Base-by-base conservation (phyloP, 495 filamentous ascomycete genomes). In the Podospora anserina region DNA sequence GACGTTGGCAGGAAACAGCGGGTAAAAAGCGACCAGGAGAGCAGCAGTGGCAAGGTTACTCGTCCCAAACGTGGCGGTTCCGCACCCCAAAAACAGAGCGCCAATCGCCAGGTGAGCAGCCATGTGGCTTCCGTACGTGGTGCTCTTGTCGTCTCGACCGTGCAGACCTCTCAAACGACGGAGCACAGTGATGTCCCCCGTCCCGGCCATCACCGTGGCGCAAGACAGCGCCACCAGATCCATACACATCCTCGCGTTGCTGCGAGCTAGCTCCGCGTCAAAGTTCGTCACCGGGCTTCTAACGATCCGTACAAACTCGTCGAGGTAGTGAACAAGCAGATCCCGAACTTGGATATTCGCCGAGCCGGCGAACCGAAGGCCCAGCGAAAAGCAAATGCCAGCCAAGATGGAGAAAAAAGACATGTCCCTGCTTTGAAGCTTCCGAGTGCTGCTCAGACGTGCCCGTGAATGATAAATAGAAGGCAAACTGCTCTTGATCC, bases 131-230 rank as follows among this genome's bases (percentile, higher is more conserved):
- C 95, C 95, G 73, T 96, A 99, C 0, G 93, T 88, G 2, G 90
- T 94, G 63, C 94, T 92, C 3, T 86, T 76, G 66, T 97, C 91
- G 61, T 92, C 87, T n/a, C 94, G 88, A 18, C 93, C 94, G 72
- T 98, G 95, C 49, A 97, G 86, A 30, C 88, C 88, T 4, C 95
- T 89, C 27, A 99, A 84, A 16, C 94, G 87, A n/a, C 96, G 88
- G 75, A 98, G 92, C n/a, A 97, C 87, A 16, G 83, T 77, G 19
- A 99, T 80, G 75, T 99, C 96, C 34, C 95, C 96, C 2, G 91
- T 97, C 15, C 95, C 95, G 18, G 95, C 93, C 94, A 97, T 97
- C 49, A 97, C 92, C 5, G 88, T 92, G 2, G 93, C 88, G n/a
- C 86, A 85, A 53, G 92, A 88, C 3, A 99, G 83, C 0, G 91